phyloP scores from a whole-genome alignment of 768 basidiomycete species.

The Coprinopsis marcescibilis region DNA sequence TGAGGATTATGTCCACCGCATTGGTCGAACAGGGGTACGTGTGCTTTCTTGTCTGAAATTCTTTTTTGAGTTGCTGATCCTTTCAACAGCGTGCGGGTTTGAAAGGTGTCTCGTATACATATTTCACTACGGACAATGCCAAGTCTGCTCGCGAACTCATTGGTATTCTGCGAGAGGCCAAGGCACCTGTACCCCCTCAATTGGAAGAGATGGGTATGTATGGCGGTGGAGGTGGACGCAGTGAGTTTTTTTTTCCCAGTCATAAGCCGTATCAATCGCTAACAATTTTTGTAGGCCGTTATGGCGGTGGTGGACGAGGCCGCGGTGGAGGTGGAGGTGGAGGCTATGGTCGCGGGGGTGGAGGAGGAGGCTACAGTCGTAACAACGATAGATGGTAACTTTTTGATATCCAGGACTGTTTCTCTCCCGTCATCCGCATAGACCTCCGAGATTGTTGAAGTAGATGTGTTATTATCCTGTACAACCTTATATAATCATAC shows the following conservation, averaged over 20 bases:
- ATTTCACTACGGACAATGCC: constrained; percentile 94
- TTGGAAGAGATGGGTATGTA: constrained; percentile 91
- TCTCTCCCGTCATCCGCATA: neutral
- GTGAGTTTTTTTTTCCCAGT: constrained; percentile 31
- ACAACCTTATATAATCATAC: constrained; percentile 2
- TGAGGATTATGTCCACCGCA: constrained; percentile 98
- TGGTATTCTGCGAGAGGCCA: constrained; percentile 80
- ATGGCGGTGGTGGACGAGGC: constrained; percentile 37
- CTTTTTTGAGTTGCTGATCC: constrained; percentile 10
- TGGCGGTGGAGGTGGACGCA: constrained; percentile 72
- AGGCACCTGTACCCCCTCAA: constrained; percentile 79
- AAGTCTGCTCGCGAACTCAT: constrained; percentile 92
- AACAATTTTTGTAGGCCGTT: constrained; percentile 53
- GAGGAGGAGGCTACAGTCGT: constrained; percentile 32
- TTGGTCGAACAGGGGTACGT: constrained; percentile 91
- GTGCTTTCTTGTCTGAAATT: neutral
- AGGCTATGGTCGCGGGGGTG: constrained; percentile 36
- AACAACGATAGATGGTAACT: constrained; percentile 30
- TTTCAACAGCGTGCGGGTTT: constrained; percentile 72
- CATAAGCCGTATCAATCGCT: constrained; percentile 8
- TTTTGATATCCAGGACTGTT: constrained; percentile 1
- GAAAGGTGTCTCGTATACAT: constrained; percentile 91
- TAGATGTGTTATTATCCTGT: neutral
- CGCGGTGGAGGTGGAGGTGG: constrained; percentile 35
- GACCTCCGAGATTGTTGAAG: too few relatives aligned